Base-by-base conservation (phyloP, 2,329 filamentous ascomycete genomes). In the Paraphaeosphaeria minitans region DNA sequence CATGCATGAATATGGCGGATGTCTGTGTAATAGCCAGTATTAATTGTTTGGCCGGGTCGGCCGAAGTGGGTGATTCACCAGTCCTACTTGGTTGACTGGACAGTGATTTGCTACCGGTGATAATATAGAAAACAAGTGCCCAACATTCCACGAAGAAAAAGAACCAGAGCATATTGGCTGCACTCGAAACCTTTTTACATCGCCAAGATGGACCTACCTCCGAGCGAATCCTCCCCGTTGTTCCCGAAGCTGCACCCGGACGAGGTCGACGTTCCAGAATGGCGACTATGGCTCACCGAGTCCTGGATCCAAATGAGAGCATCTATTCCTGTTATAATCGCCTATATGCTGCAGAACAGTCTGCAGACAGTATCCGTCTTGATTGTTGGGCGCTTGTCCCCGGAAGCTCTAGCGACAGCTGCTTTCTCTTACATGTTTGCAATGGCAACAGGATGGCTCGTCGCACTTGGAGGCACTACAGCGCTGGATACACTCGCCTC, bases 401-500 rank as follows among this genome's bases (percentile, higher is more conserved):
- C 92, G 0, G 89, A 95, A 75, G 87, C 92, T 1, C 80, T 96
- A 7, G 91, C 92, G 0, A 91, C 89, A 0, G 89, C 91, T 1
- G 92, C 92, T 0, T 96, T 96, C 70, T 91, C 90, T 1, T 94
- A 95, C 80, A 96, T 96, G 92, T 96, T 96, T 67, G 92, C 92
- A 55, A 93, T 94, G 90, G 88, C 90, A 22, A 92, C 91, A 0
- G 92, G 88, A 0, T 96, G 92, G 92, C 84, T 96, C 39, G 90
- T 96, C 59, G 92, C 89, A 0, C 84, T 96, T 4, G 92, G 92
- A 29, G 92, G 92, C 8, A 93, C 91, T 0, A 96, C 91, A 1
- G 92, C 92, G 0, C 83, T 96, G 45, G 92, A 96, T 74, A 96
- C 92, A 0, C 80, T 96, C 24, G 92, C 91, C 1, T 93, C 91